Percentiles rank a stretch among this genome's conserved stretches.
Conservation (phyloP, 176 grass and related monocot species). For the Carex kokanica region DNA sequence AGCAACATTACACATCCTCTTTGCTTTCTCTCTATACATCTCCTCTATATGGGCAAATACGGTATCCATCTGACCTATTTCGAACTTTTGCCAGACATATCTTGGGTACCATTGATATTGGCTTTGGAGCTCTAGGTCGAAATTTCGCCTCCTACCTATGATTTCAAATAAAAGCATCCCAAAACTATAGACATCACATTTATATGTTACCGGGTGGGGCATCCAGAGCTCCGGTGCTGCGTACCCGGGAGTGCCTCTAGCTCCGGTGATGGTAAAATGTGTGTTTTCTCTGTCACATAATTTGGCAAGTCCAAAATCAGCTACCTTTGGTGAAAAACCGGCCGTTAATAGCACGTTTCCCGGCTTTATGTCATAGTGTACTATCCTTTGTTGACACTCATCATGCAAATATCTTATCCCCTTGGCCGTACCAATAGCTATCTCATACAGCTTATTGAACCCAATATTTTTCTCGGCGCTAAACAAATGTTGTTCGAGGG, state of each 20-base stretch:
- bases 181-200: slow-evolving; percentile 74
- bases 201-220: slow-evolving; percentile 48
- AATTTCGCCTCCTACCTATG: slow-evolving; percentile 52
- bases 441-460: slow-evolving; percentile 36
- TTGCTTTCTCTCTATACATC: slow-evolving; percentile 36
- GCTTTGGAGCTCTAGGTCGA: slow-evolving; percentile 46
- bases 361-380: slow-evolving; percentile 80
- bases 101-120: slow-evolving; percentile 59
- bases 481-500: slow-evolving; percentile 44
- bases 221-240: slow-evolving; percentile 72
- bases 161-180: slow-evolving; percentile 72
- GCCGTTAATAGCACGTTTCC: slow-evolving; percentile 55
- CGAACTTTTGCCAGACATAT: slow-evolving; percentile 54
- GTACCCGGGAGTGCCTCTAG: slow-evolving; percentile 52
- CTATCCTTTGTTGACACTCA: slow-evolving; percentile 54
- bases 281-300: slow-evolving; percentile 53
- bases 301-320: slow-evolving; percentile 64
- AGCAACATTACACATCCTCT: slow-evolving; percentile 58
- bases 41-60: slow-evolving; percentile 28
- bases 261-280: slow-evolving; percentile 49
- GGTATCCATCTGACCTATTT: slow-evolving; percentile 19
- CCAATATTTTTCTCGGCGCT: slow-evolving; percentile 3
- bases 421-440: slow-evolving; percentile 48
- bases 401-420: slow-evolving; percentile 62
- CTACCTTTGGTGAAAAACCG: slow-evolving; percentile 44